Evolutionary conservation across 805 yeast species (phyloP), one percentile per base, ranked within the genome.

Genomic region (Suhomyces tanzawaensis): DNA sequence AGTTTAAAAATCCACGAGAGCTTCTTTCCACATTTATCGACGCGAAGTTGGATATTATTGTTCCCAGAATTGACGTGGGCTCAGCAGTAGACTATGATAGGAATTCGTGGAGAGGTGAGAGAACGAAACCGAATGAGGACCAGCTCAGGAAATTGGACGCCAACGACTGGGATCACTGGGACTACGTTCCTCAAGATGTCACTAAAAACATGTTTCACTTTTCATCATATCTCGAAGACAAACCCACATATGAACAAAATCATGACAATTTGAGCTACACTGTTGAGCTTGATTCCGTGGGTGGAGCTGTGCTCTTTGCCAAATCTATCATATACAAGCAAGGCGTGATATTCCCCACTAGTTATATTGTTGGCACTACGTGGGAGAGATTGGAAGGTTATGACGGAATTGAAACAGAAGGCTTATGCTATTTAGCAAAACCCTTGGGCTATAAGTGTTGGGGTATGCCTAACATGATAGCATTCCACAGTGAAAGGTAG

Each of bases 401-500:
- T 40, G 79, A 74, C 50, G 79, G 79, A 3, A 71, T 74, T 24
- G 79, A 74, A 48, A 73, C 79, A 3, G 79, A 74, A 51, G 79
- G 80, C 1, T 35, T 74, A 11, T 74, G 80, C 39, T 74, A 72
- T 41, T 53, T 63, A 34, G 78, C 78, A 1, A 64, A 57, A 40
- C 48, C 59, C 0, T 52, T 72, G 26, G 77, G 76, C 1, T 74
- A 69, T 45, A 40, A 52, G 15, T 74, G 80, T 49, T 71, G 70
- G 68, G 79, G 72, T 2, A 60, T 69, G 65, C 79, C 79, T 6
- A 71, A 72, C 42, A 32, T 68, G 29, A 58, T 69, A 4, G 77
- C 72, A 0, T 53, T 51, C 32, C 79, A 74, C 47, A 36, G 37
- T 13, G 42, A 44, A 28, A 32, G 42, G 12, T 41, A 32, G 79